Base-by-base conservation (phyloP, 805 yeast species). In the Metschnikowia matae region DNA sequence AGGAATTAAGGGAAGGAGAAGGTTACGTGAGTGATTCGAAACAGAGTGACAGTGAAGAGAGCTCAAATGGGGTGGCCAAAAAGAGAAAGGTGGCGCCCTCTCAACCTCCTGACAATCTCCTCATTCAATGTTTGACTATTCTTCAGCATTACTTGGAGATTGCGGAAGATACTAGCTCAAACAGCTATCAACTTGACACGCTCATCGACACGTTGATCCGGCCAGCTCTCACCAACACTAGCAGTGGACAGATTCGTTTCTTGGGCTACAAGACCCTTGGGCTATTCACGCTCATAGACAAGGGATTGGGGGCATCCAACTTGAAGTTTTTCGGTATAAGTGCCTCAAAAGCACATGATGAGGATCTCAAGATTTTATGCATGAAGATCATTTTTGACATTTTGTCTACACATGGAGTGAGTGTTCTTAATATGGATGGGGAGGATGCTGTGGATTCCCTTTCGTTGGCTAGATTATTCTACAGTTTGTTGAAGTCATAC, bases 251-350 rank as follows among this genome's bases (percentile, higher is more conserved):
- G 4, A 58, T 74, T 71, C 17, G 80, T 83, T 26, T 74, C 86
- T 69, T 84, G 5, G 96, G 96, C 3, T 72, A 87, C 23, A 77
- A 75, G 49, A 86, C 95, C 54, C 74, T 92, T 23, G 96, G 96
- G 0, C 73, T 92, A 23, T 86, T 89, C 56, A 82, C 96, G 54
- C 68, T 91, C 7, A 65, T 89, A 34, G 95, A 89, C 62, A 68
- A 74, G 33, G 58, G 64, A 1, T 68, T 85, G 39, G 94, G 96
- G 0, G 71, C 78, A 7, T 80, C 83, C 32, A 84, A 86, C 49
- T 64, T 85, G 49, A 80, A 79, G 51, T 71, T 85, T 36, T 80
- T 87, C 53, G 89, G 88, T 31, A 78, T 85, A 60, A 84, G 87
- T 62, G 82, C 81, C 37, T 78, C 89, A 0, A 78, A 81, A 54